Percentiles rank a stretch among this genome's conserved stretches.
These are phyloP conservation scores for Beauveria asiatica DNA, from an alignment of 2,329 filamentous ascomycete species.

Conservation along the genomic window DNA sequence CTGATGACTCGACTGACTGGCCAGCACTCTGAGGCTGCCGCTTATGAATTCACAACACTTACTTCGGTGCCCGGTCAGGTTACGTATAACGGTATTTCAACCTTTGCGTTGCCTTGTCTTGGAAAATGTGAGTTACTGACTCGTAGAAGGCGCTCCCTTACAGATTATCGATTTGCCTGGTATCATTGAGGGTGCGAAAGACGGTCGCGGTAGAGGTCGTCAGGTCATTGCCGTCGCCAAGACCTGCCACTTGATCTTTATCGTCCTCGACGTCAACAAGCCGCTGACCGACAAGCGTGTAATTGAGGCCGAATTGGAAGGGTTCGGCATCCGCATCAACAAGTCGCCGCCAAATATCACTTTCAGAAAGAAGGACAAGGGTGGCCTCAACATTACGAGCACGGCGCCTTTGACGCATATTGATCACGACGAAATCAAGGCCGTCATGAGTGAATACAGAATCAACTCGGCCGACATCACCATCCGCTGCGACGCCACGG, in stretches of 20 bases:
- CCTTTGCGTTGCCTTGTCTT: no score
- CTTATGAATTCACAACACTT: conserved; percentile 97
- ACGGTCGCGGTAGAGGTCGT: conserved; percentile 92
- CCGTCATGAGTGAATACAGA: conserved; percentile 93
- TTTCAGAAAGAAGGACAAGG: conserved; percentile 99
- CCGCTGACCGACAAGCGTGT: conserved; percentile 93
- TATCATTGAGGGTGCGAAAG: conserved; percentile 98
- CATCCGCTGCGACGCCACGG: conserved; percentile 93
- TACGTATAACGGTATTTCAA: conserved; percentile 66
- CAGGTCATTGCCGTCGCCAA: conserved; percentile 99
- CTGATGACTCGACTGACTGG: conserved; percentile 92
- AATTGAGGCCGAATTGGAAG: conserved; percentile 91
- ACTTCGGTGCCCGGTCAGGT: conserved; percentile 97
- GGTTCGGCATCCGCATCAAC: conserved; percentile 96
- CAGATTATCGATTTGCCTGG: conserved; percentile 97
- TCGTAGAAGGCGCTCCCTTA: conserved; percentile 63
- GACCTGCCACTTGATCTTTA: conserved; percentile 97
- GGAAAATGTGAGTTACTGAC: background rate
- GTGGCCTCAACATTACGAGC: conserved; percentile 90
- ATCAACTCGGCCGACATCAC: conserved; percentile 96
- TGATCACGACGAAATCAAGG: conserved; percentile 92
- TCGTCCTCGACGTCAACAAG: conserved; percentile 97
- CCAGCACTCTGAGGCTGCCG: conserved; percentile 92
- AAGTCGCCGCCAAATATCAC: conserved; percentile 95
- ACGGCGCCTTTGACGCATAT: conserved; percentile 90